Evolutionary conservation across 352 stramenopile genomes (phyloP), one percentile per base, ranked within the genome.

Genomic region (Globisporangium cederbergense): DNA sequence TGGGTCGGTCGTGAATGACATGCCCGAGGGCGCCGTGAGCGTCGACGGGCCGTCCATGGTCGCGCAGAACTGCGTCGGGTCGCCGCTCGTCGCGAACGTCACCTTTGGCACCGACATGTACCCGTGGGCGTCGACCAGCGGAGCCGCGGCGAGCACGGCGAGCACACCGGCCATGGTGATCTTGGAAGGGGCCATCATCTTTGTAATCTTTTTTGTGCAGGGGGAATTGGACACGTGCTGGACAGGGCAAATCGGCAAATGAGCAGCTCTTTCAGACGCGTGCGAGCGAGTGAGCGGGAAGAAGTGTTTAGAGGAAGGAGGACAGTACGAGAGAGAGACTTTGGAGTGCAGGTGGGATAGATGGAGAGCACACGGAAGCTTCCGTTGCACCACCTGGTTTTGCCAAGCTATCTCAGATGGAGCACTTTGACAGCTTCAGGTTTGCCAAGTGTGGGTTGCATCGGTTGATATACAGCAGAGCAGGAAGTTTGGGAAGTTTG

Each of bases 191-290:
- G 50, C 45, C 22, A 65, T 36, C 32, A 65, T 58, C 13, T 25
- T 56, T 13, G 43, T 28, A 28, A 28, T 28, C 25, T 28, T 28
- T 28, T 28, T 28, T 28, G 25, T 28, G 25, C 25, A 28, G 25
- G 25, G 25, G 25, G 25, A 28, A 28, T 28, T 28, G 25, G 2
- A 28, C n/a, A 36, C 11, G 30, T 6, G 46, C 4, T 28, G 34
- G 43, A 57, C 16, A 25, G 51, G 10, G 63, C 40, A 54, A 69
- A 67, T 67, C 42, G 54, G 45, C 46, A 49, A 67, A 67, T 67
- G 62, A 58, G 11, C 30, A 13, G 22, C 20, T 36, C 20, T 45
- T 16, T 6, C 34, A 40, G 34, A 13, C 34, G 34, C 34, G 16
- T 14, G 2, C 25, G 20, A 22, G 14, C 10, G n/a, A 46, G 11